Conservation (phyloP, 1,139 yeast genomes). For the Pichia sp. region DNA sequence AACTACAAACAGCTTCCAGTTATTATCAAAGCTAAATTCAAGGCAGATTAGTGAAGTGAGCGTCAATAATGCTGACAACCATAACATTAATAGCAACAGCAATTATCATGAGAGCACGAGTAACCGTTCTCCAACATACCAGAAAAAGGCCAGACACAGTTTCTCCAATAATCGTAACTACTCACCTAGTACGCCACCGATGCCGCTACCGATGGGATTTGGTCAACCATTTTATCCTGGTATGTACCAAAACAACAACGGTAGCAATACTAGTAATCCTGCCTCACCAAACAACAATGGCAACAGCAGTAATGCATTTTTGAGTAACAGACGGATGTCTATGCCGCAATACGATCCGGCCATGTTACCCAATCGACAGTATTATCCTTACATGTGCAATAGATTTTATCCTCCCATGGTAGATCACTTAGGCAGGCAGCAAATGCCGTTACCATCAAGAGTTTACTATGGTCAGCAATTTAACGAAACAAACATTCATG, state of each 20-base stretch:
- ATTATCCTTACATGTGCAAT: conserved; percentile 2
- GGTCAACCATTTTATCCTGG: neutral
- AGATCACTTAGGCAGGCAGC: neutral
- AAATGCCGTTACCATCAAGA: neutral
- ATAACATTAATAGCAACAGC: neutral
- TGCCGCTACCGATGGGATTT: neutral
- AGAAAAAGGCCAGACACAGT: neutral
- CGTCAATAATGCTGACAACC: neutral
- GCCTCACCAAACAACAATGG: neutral
- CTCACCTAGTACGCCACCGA: neutral
- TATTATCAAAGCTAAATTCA: neutral
- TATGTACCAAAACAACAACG: neutral
- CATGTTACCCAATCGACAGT: neutral
- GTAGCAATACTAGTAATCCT: neutral
- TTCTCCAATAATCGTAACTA: neutral
- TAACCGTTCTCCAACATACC: neutral
- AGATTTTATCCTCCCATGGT: neutral
- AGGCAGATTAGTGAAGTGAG: neutral
- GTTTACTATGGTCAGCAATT: neutral
- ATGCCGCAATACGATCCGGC: neutral
- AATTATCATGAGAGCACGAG: neutral
- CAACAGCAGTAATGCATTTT: neutral
- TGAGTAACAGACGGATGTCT: neutral
- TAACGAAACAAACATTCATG: neutral
- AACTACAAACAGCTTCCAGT: neutral